Conservation (phyloP, 2,329 filamentous ascomycete species). For the Aspergillus alliaceus region DNA sequence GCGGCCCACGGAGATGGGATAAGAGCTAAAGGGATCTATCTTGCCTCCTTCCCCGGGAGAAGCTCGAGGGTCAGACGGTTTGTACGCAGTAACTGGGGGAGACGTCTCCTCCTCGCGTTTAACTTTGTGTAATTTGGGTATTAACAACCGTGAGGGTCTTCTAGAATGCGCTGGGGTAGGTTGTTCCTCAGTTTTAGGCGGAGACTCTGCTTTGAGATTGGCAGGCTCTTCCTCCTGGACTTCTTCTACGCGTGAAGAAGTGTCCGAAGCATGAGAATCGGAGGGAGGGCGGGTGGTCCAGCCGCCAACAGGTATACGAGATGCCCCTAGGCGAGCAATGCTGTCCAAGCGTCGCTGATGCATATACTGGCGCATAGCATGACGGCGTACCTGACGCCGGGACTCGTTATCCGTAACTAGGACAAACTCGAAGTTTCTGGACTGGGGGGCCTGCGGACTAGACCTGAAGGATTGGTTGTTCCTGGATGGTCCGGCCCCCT, state of each 20-base stretch:
- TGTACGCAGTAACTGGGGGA: constrained; percentile 5
- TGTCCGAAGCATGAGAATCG: constrained; percentile 5
- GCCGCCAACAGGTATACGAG: constrained; percentile 25
- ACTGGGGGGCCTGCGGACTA: constrained; percentile 13
- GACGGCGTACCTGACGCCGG: constrained; percentile 33
- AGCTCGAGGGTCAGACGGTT: constrained; percentile 12
- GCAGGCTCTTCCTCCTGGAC: constrained; percentile 1
- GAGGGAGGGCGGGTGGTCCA: constrained; percentile 20
- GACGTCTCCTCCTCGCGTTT: constrained; percentile 14
- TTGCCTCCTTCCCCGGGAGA: constrained; percentile 17
- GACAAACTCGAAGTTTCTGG: constrained; percentile 33
- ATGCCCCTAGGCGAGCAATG: constrained; percentile 32
- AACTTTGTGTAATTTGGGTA: constrained; percentile 11
- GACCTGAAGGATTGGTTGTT: constrained; percentile 4
- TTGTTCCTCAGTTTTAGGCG: constrained; percentile 10
- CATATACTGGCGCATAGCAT: constrained; percentile 39
- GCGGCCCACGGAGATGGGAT: constrained; percentile 26
- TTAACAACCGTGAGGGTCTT: constrained; percentile 4
- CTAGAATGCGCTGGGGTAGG: constrained; percentile 2
- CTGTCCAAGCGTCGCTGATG: constrained; percentile 33
- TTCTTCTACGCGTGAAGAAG: constrained; percentile 15
- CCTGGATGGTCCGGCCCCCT: constrained; percentile 6
- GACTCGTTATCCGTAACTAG: constrained; percentile 34
- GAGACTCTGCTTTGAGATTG: constrained; percentile 5
- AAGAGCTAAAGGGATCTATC: constrained; percentile 29